A percentile compares a stretch with the other conserved stretches of the same genome.
Evolutionary conservation across 1,284 basidiomycete genomes (phyloP).

Genomic region (Neonothopanus nambi): DNA sequence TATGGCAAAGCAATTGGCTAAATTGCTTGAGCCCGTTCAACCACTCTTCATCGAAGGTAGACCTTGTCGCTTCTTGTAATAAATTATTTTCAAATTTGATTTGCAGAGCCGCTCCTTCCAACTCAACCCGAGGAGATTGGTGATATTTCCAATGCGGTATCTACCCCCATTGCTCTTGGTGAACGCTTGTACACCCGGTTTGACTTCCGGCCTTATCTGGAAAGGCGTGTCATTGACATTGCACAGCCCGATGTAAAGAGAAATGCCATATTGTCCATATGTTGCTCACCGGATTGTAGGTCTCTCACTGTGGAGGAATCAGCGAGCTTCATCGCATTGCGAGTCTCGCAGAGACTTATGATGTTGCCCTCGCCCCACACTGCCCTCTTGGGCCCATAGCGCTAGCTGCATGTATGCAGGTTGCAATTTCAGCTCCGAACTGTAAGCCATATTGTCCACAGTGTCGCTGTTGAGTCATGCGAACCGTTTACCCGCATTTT

Average conservation of each 20-base stretch:
- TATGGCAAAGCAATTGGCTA: conserved; percentile 78
- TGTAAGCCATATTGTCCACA: conserved; percentile 36
- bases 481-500: background rate
- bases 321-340: conserved; percentile 73
- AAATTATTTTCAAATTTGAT: background rate
- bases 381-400: conserved; percentile 72
- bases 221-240: conserved; percentile 69
- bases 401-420: conserved; percentile 68
- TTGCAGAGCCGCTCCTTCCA: conserved; percentile 63
- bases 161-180: conserved; percentile 72
- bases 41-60: conserved; percentile 74
- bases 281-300: conserved; percentile 31
- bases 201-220: conserved; percentile 73
- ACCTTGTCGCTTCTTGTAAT: background rate
- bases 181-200: conserved; percentile 70
- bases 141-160: conserved; percentile 59
- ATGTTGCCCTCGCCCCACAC: conserved; percentile 63
- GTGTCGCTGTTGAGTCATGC: background rate
- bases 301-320: conserved; percentile 72
- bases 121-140: conserved; percentile 69
- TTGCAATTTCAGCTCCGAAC: conserved; percentile 54
- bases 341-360: conserved; percentile 67
- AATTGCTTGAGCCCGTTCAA: conserved; percentile 61
- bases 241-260: conserved; percentile 67
- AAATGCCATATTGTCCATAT: no score